Percentiles rank a stretch among this genome's conserved stretches.
These are phyloP conservation scores for Hemileccinum rubropunctum DNA, from an alignment of 768 basidiomycete species.

Conservation along the genomic window DNA sequence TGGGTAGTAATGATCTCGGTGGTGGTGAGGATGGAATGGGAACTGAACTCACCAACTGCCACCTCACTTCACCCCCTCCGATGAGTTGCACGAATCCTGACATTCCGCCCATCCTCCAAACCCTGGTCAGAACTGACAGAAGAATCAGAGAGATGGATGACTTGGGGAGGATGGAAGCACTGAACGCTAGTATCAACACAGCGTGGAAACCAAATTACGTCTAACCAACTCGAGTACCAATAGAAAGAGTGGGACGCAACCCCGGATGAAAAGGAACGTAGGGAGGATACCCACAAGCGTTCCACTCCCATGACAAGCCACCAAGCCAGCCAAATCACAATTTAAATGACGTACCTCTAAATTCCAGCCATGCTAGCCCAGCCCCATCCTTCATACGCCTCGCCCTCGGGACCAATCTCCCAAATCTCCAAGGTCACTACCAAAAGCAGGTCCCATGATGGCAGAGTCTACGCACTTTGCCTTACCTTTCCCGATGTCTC, in stretches of 20 bases:
- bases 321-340: background rate
- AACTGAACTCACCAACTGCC: slow-evolving; percentile 42
- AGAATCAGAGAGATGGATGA: slow-evolving; percentile 51
- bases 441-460: background rate
- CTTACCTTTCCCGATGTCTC: slow-evolving; percentile 21
- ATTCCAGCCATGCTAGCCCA: slow-evolving; percentile 56
- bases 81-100: slow-evolving; percentile 45
- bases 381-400: slow-evolving; percentile 46
- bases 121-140: slow-evolving; percentile 38
- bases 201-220: too few species aligned
- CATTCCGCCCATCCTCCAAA: slow-evolving; percentile 32
- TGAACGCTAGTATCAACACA: slow-evolving; percentile 10
- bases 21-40: too few species aligned
- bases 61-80: slow-evolving; percentile 48
- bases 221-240: too few species aligned
- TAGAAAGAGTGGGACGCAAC: too few species aligned
- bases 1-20: too few species aligned
- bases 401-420: slow-evolving; percentile 21
- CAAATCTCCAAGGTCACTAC: slow-evolving; percentile 13
- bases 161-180: slow-evolving; percentile 39
- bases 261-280: background rate
- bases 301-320: too few species aligned
- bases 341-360: slow-evolving; percentile 43
- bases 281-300: too few species aligned
- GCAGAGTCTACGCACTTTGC: background rate